Evolutionary conservation across 768 basidiomycete genomes (phyloP), one percentile per base, ranked within the genome.

Genomic region (Dendrothele bispora): DNA sequence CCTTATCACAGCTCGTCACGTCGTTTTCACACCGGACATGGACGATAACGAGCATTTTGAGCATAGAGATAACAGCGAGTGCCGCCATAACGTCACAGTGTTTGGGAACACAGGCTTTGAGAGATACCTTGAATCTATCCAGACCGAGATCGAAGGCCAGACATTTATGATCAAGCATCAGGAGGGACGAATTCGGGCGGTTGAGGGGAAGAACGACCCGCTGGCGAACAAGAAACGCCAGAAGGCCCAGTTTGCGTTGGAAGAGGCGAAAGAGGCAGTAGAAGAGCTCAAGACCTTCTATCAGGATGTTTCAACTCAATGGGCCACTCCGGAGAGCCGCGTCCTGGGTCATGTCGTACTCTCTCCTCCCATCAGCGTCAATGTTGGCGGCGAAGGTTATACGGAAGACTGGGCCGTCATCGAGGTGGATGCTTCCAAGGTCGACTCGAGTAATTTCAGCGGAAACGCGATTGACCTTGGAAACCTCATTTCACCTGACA

Each of bases 381-480:
- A 46, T 40, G 32, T 26, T 32, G 50, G 51, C 35, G 17, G 29
- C 25, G 56, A 55, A 2, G 14, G 38, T 4, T 67, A 47, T 48
- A 65, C 60, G 20, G 43, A 59, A 40, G 61, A 65, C 39, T 46
- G 36, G 27, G 62, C 62, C 8, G 48, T 67, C 28, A 49, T 63
- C 43, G 43, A 61, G 43, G 40, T 66, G 29, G 37, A 61, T 39
- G 12, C 48, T 12, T 32, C 53, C 43, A 64, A 55, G 54, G 41
- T 67, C 40, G 43, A 50, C 32, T 29, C 20, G 18, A 37, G 4
- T 43, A 57, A 52, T 21, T 63, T 62, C 43, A 34, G 40, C 10
- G 63, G 65, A 10, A 67, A 69, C 37, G 52, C 46, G 30, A 63
- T 69, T 11, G 55, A 66, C 41, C 55, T 69, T 11, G 58, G 61